These are phyloP conservation scores for Schizosaccharomyces pombe DNA, from an alignment of 805 yeast species.

Conservation along the genomic window DNA sequence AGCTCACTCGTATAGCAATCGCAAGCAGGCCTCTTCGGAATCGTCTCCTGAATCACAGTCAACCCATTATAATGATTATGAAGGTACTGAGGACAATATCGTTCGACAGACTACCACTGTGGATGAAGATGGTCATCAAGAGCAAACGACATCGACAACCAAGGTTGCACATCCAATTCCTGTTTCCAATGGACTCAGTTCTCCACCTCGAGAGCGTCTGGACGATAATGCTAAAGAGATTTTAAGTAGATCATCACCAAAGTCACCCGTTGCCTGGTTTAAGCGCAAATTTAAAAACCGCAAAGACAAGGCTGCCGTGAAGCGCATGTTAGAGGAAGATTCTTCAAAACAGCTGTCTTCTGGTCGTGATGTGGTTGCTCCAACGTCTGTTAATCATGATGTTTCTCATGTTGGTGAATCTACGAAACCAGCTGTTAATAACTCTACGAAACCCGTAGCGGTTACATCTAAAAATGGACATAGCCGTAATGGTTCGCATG, in stretches of 20 bases:
- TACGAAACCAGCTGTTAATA: not conserved
- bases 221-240: not conserved
- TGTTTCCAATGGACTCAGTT: too few species aligned
- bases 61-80: not conserved
- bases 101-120: too few species aligned
- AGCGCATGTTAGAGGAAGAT: not conserved
- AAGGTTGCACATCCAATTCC: too few species aligned
- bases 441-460: too few species aligned
- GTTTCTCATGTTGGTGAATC: not conserved
- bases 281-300: not conserved
- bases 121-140: too few species aligned
- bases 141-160: too few species aligned
- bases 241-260: not conserved
- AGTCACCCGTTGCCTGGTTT: not conserved
- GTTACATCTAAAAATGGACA: too few species aligned
- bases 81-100: too few species aligned
- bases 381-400: not conserved
- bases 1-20: too few species aligned
- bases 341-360: not conserved
- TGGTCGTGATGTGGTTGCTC: not conserved
- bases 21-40: too few species aligned
- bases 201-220: not conserved
- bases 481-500: too few species aligned
- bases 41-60: too few species aligned
- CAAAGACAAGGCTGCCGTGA: not conserved